Evolutionary conservation across 2,329 filamentous ascomycete genomes (phyloP).

Genomic region (Talaromyces islandicus): DNA sequence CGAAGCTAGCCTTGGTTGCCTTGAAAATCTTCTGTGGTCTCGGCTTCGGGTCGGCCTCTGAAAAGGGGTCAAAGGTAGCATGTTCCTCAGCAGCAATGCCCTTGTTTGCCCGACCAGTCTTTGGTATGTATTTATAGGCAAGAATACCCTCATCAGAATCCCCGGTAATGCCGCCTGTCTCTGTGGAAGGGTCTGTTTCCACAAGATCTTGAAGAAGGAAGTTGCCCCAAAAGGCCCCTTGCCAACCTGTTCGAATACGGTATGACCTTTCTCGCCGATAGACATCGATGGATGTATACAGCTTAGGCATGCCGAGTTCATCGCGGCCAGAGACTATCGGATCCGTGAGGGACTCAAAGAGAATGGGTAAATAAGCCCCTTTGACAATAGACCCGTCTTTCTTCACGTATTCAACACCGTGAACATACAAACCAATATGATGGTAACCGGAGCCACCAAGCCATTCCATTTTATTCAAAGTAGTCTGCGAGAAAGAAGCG

Average conservation of each 20-base stretch:
- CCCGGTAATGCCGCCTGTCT: conserved; percentile 16
- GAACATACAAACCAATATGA: conserved; percentile 56
- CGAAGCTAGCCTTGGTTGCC: conserved; percentile 39
- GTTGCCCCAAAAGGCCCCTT: conserved; percentile 36
- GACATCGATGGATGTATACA: conserved; percentile 49
- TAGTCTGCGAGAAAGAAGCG: conserved; percentile 38
- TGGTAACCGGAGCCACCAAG: conserved; percentile 56
- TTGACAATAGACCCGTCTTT: conserved; percentile 41
- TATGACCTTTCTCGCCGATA: conserved; percentile 30
- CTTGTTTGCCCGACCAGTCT: conserved; percentile 42
- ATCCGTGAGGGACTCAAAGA: conserved; percentile 56
- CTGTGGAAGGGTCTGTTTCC: conserved; percentile 18
- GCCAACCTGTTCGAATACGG: conserved; percentile 37
- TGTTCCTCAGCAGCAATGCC: conserved; percentile 53
- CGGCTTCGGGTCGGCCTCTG: background rate
- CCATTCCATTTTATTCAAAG: conserved; percentile 52
- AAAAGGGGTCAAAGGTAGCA: conserved; percentile 32
- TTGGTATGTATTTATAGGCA: conserved; percentile 54
- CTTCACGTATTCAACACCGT: conserved; percentile 54
- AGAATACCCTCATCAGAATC: conserved; percentile 33
- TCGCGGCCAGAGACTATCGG: conserved; percentile 56
- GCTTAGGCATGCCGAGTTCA: conserved; percentile 58
- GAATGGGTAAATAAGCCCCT: conserved; percentile 51
- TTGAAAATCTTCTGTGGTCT: conserved; percentile 24
- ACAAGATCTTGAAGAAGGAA: conserved; percentile 32